Conservation (phyloP, 164 flowering plant genomes). For the Nelumbo lutea region DNA sequence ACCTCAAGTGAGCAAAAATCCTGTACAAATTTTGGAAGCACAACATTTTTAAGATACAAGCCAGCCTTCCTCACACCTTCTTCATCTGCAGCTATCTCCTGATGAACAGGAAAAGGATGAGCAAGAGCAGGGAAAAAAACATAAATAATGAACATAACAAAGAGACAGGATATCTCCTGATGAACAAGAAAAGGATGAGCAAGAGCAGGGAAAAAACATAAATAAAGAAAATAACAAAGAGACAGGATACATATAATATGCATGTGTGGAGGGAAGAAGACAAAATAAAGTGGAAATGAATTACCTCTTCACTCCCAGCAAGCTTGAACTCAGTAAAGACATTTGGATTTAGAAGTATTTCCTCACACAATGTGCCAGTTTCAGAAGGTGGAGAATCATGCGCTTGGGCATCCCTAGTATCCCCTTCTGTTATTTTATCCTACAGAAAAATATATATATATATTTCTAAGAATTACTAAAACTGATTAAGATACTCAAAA, state of each 20-base stretch:
- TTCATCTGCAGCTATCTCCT: constrained; percentile 90
- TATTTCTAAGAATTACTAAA: neutral
- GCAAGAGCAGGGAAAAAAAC: neutral
- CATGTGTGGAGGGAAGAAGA: neutral
- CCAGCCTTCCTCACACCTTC: constrained; percentile 79
- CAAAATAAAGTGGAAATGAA: constrained; percentile 1
- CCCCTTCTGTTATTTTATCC: constrained; percentile 28
- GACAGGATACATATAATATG: neutral
- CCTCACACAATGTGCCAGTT: constrained; percentile 29
- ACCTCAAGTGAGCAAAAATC: constrained; percentile 97
- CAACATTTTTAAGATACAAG: constrained; percentile 60
- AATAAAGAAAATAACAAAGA: neutral
- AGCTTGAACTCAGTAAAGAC: constrained; percentile 86
- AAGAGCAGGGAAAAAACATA: neutral
- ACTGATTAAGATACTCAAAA: neutral
- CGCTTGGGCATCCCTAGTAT: constrained; percentile 20
- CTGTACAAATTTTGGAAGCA: constrained; percentile 83
- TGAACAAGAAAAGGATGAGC: constrained; percentile 2
- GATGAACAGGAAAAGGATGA: constrained; percentile 10
- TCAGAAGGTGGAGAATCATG: constrained; percentile 29
- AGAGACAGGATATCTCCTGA: constrained; percentile 45
- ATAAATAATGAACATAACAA: neutral
- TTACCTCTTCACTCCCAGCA: constrained; percentile 71
- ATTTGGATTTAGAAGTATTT: constrained; percentile 76
- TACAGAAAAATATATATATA: constrained; percentile 12